Base-by-base conservation (phyloP, 345 rosid species). In the Geranium brycei region DNA sequence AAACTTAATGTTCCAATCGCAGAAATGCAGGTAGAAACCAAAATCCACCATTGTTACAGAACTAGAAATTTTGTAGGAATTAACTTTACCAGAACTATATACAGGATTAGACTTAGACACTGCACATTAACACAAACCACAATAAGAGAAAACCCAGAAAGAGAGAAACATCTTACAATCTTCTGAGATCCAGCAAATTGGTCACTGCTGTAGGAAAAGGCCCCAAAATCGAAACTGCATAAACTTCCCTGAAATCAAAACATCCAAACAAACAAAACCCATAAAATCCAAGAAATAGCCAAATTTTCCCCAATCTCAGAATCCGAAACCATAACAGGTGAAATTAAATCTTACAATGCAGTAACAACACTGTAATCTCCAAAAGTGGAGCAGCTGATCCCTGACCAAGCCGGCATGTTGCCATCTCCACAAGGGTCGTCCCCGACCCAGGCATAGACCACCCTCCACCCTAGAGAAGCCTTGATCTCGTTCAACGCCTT, bases 361-460 rank as follows among this genome's bases (percentile, higher is more conserved):
- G 93, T 87, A 35, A 92, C 96, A 69, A 92, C 96, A 62, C 95
- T 78, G 61, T 92, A 89, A 70, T 89, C 98, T 63, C 96, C 97
- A 68, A 73, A 82, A 51, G 90, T 81, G 17, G 97, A 84, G 73
- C 98, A 92, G 3, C 95, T 89, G 68, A 92, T 93, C 61, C 98
- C 97, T 57, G 93, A 87, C 98, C 98, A 92, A 8, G 96, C 88
- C 2, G 81, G 95, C 63, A 87, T 83, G 51, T 81, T 86, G 10
- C 89, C 88, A 66, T 87, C 97, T 10, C 98, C 98, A 10, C 98
- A 92, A 16, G 98, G 98, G 71, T 92, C 98, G n/a, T 92, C 98
- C 60, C 98, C 98, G 5, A 89, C 83, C 98, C 98, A 92, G 8
- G 97, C 81, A 73, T 92, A 92, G 18, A 89, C 96, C 53, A 92